phyloP scores from a whole-genome alignment of 2,329 filamentous ascomycete species.

The Pseudocercospora crystallina region DNA sequence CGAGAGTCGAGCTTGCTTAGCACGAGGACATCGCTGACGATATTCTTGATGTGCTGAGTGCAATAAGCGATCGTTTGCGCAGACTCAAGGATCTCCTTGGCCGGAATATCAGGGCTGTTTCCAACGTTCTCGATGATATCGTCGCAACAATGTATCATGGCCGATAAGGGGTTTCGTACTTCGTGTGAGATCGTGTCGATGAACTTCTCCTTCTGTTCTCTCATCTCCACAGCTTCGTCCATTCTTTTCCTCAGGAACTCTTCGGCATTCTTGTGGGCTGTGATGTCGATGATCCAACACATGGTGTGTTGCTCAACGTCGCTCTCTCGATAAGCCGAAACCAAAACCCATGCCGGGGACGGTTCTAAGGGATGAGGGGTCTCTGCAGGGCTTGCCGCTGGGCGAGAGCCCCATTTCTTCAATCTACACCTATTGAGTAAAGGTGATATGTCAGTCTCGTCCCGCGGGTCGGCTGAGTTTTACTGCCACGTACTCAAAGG shows the following conservation, averaged over 20 bases:
- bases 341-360: slow-evolving; percentile 20
- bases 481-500: slow-evolving; percentile 11
- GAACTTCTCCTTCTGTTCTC: slow-evolving; percentile 32
- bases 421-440: slow-evolving; percentile 11
- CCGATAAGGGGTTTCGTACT: slow-evolving; percentile 44
- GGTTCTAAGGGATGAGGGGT: slow-evolving; percentile 7
- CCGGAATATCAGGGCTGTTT: slow-evolving; percentile 6
- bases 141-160: slow-evolving; percentile 47
- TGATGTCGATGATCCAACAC: slow-evolving; percentile 43
- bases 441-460: no score
- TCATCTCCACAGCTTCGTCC: slow-evolving; percentile 40
- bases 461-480: no score
- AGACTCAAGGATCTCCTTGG: slow-evolving; percentile 23
- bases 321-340: slow-evolving; percentile 16
- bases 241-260: slow-evolving; percentile 40
- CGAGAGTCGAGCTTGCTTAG: slow-evolving; percentile 40
- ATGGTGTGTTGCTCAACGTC: slow-evolving; percentile 20
- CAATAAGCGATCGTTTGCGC: slow-evolving; percentile 34
- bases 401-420: slow-evolving; percentile 16
- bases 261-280: slow-evolving; percentile 46
- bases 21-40: slow-evolving; percentile 50
- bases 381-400: slow-evolving; percentile 14
- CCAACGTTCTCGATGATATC: slow-evolving; percentile 33
- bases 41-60: slow-evolving; percentile 35
- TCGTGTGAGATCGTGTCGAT: slow-evolving; percentile 40